Percentiles rank a stretch among this genome's conserved stretches.
Conservation (phyloP, 495 filamentous ascomycete species). For the Aspergillus nidulans region DNA sequence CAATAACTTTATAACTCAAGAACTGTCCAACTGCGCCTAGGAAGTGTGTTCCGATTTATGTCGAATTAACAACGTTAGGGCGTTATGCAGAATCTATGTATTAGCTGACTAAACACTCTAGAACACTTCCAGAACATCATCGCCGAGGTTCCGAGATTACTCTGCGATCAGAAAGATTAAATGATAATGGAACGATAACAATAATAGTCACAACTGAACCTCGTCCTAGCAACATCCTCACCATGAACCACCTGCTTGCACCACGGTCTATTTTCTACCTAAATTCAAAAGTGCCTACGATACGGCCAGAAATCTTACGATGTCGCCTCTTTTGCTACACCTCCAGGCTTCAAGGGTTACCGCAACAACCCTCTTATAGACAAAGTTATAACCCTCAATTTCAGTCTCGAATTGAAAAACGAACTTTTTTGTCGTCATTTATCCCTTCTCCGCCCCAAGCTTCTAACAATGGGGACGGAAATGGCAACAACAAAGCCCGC, state of each 20-base stretch:
- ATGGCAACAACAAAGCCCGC: constrained; percentile 27
- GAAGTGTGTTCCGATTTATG: too few relatives aligned
- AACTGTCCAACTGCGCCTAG: too few relatives aligned
- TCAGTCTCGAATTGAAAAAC: constrained; percentile 12
- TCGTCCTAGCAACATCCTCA: not conserved
- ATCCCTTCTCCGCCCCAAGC: constrained; percentile 19
- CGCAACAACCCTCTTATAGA: constrained; percentile 5
- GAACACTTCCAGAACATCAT: constrained; percentile 6
- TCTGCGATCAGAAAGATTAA: not conserved
- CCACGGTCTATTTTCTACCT: not conserved
- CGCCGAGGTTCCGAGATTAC: not conserved
- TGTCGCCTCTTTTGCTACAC: not conserved
- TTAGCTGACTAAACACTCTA: constrained; percentile 1
- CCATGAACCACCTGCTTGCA: not conserved
- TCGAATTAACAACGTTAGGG: too few relatives aligned
- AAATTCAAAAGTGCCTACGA: not conserved
- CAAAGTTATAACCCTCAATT: constrained; percentile 8
- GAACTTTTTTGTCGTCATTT: constrained; percentile 34
- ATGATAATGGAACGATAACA: constrained; percentile 3
- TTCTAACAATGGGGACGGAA: constrained; percentile 6
- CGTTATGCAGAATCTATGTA: not conserved
- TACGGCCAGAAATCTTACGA: not conserved
- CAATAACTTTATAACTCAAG: too few relatives aligned
- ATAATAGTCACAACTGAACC: not conserved
- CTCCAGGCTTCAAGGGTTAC: not conserved